Evolutionary conservation across 345 rosid species (phyloP).

Genomic region (Draba incana): DNA sequence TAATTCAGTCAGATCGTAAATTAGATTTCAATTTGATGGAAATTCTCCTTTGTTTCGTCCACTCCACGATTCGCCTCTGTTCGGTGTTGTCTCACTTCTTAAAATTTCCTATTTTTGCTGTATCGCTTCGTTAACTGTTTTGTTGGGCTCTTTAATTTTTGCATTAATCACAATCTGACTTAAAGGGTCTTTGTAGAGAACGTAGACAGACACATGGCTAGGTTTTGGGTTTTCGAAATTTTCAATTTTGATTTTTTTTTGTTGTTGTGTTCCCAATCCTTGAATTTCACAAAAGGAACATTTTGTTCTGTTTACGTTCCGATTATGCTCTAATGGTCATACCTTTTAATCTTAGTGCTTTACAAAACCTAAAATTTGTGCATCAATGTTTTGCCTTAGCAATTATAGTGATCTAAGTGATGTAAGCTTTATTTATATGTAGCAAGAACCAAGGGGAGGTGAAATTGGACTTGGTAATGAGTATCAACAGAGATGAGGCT

Average conservation of each 20-base stretch:
- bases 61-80: neutral
- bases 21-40: neutral
- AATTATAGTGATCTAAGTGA: neutral
- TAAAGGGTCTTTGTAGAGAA: neutral
- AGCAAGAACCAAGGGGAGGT: constrained; percentile 24
- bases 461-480: constrained; percentile 50
- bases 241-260: neutral
- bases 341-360: neutral
- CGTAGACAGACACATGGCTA: neutral
- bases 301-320: neutral
- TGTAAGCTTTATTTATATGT: constrained; percentile 4
- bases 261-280: neutral
- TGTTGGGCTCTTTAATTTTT: neutral
- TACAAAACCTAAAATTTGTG: too few species aligned
- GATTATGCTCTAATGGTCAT: neutral
- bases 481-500: constrained; percentile 91
- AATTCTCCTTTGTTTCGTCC: too few species aligned
- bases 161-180: constrained; percentile 17
- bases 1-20: constrained; percentile 1
- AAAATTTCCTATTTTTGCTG: neutral
- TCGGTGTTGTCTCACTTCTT: neutral
- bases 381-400: too few species aligned
- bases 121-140: neutral
- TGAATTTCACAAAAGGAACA: neutral
- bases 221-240: constrained; percentile 5